phyloP scores from a whole-genome alignment of 2,329 filamentous ascomycete genomes.

The Lachnellula arida region DNA sequence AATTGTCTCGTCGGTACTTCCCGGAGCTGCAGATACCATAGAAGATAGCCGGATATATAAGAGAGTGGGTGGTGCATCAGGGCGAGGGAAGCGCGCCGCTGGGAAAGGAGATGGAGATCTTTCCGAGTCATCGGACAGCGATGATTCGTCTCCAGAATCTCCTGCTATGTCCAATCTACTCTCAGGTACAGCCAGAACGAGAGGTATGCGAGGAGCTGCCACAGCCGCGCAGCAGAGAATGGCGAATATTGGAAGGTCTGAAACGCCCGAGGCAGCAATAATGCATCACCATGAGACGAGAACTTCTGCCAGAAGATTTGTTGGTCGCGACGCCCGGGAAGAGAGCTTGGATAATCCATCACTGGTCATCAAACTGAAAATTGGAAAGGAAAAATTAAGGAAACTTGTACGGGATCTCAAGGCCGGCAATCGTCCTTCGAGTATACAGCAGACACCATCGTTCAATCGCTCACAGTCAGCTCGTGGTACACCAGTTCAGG shows the following conservation, averaged over 20 bases:
- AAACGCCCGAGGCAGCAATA: conserved; percentile 76
- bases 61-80: conserved; percentile 55
- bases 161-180: conserved; percentile 69
- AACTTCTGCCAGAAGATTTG: conserved; percentile 52
- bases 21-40: conserved; percentile 72
- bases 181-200: conserved; percentile 73
- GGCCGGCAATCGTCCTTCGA: conserved; percentile 38
- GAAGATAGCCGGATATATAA: conserved; percentile 89
- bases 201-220: conserved; percentile 85
- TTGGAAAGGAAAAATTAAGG: conserved; percentile 66
- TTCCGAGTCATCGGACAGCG: conserved; percentile 88
- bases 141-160: conserved; percentile 83
- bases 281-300: conserved; percentile 70
- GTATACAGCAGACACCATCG: conserved; percentile 37
- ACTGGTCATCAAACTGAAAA: conserved; percentile 69
- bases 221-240: conserved; percentile 83
- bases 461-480: conserved; percentile 43
- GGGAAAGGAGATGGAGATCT: conserved; percentile 57
- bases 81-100: conserved; percentile 51
- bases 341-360: conserved; percentile 64
- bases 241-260: conserved; percentile 74
- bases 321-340: conserved; percentile 63
- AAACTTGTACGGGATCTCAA: conserved; percentile 57
- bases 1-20: conserved; percentile 86
- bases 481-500: conserved; percentile 45